phyloP scores from a whole-genome alignment of 768 basidiomycete species.

The Wakefieldia striispora region DNA sequence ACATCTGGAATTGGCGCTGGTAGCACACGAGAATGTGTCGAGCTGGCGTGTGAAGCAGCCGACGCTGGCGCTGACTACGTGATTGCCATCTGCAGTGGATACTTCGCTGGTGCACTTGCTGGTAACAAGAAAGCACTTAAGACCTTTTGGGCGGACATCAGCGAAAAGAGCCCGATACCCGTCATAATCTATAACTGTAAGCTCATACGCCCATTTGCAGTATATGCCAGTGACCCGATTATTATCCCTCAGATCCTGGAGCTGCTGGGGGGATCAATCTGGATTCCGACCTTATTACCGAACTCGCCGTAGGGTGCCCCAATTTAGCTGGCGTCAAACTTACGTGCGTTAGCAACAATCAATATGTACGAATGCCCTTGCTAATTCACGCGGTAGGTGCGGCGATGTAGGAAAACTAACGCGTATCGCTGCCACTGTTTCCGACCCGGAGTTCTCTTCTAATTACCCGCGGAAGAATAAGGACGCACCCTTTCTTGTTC shows the following conservation, averaged over 20 bases:
- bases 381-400: slow-evolving; percentile 50
- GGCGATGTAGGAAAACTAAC: slow-evolving; percentile 92
- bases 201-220: slow-evolving; percentile 19
- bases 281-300: slow-evolving; percentile 82
- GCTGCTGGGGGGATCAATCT: slow-evolving; percentile 89
- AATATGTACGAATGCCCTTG: not conserved
- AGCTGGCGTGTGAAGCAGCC: slow-evolving; percentile 73
- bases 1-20: slow-evolving; percentile 82
- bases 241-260: slow-evolving; percentile 62
- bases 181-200: slow-evolving; percentile 87
- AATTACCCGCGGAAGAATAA: slow-evolving; percentile 66
- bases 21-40: slow-evolving; percentile 80
- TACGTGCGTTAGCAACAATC: slow-evolving; percentile 52
- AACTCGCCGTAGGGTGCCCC: slow-evolving; percentile 71
- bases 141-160: slow-evolving; percentile 73
- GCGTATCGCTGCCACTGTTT: slow-evolving; percentile 70
- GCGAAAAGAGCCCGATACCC: slow-evolving; percentile 79
- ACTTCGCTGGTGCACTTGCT: slow-evolving; percentile 76
- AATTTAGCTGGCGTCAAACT: slow-evolving; percentile 88
- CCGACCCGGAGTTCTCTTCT: slow-evolving; percentile 52
- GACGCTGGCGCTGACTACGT: slow-evolving; percentile 82
- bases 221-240: not conserved
- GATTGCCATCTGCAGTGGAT: slow-evolving; percentile 85
- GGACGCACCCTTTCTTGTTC: slow-evolving; percentile 72
- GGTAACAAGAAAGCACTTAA: slow-evolving; percentile 67